A percentile compares a stretch with the other conserved stretches of the same genome.
Evolutionary conservation across 192 early-diverging fungal species (phyloP).

Genomic region (Bifiguratus adelaidae): DNA sequence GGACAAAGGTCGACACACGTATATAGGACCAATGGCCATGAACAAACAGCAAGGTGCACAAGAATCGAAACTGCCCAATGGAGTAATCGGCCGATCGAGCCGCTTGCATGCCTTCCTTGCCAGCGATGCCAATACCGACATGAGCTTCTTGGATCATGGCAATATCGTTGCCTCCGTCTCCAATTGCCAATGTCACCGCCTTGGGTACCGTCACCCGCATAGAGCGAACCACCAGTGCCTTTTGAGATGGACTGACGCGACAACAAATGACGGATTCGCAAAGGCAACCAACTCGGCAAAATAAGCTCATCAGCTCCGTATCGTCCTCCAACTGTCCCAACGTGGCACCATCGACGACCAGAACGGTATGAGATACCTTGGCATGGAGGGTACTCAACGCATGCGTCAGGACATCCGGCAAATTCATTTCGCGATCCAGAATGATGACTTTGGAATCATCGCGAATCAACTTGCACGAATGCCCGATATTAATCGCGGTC

Average conservation of each 20-base stretch:
- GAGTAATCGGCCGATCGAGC: constrained; percentile 81
- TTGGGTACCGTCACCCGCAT: constrained; percentile 35
- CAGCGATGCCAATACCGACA: constrained; percentile 87
- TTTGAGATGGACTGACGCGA: constrained; percentile 83
- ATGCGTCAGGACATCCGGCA: constrained; percentile 14
- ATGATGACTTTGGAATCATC: constrained; percentile 33
- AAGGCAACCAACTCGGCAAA: constrained; percentile 63
- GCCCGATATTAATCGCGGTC: constrained; percentile 87
- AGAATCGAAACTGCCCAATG: constrained; percentile 83
- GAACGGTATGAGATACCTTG: constrained; percentile 25
- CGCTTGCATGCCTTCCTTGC: constrained; percentile 80
- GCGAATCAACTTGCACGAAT: constrained; percentile 59
- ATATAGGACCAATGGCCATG: constrained; percentile 87
- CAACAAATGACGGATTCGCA: constrained; percentile 84
- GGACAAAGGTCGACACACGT: constrained; percentile 64
- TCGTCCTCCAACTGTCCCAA: constrained; percentile 32
- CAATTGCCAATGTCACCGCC: constrained; percentile 69
- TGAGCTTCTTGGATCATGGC: constrained; percentile 93
- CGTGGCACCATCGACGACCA: constrained; percentile 31
- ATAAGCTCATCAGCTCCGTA: constrained; percentile 37
- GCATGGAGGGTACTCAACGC: constrained; percentile 24
- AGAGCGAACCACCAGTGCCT: constrained; percentile 73
- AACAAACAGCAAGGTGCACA: constrained; percentile 70
- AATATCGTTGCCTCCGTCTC: constrained; percentile 94
- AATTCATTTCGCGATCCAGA: constrained; percentile 17